Conservation (phyloP, 305 asterid genomes). For the Ilex paraguariensis region DNA sequence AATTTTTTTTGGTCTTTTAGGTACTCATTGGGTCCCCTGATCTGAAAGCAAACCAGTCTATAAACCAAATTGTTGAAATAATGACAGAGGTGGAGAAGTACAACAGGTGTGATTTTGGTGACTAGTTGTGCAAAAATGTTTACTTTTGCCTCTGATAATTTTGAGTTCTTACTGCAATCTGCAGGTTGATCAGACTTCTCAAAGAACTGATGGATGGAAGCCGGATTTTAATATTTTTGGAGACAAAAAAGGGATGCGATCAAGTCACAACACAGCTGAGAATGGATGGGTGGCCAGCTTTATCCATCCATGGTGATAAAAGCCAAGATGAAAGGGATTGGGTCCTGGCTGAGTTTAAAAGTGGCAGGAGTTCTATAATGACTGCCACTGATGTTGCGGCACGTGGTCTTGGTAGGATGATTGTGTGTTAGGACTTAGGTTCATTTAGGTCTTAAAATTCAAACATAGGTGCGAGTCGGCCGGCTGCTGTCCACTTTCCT, state of each 20-base stretch:
- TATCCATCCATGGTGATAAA: slow-evolving; percentile 93
- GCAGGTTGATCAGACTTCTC: slow-evolving; percentile 74
- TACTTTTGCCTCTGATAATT: not conserved
- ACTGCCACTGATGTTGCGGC: slow-evolving; percentile 99
- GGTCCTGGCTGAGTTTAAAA: slow-evolving; percentile 88
- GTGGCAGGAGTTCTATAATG: slow-evolving; percentile 88
- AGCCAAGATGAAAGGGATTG: slow-evolving; percentile 94
- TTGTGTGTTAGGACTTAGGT: slow-evolving; percentile 53
- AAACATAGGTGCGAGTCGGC: slow-evolving; percentile 41
- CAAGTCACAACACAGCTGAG: slow-evolving; percentile 82
- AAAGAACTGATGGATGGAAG: slow-evolving; percentile 85
- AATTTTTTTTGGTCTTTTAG: slow-evolving; percentile 23
- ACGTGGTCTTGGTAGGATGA: slow-evolving; percentile 95
- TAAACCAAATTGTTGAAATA: slow-evolving; percentile 73
- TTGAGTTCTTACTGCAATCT: slow-evolving; percentile 18
- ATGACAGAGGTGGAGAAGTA: slow-evolving; percentile 80
- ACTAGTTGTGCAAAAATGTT: not conserved
- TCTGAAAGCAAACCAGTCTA: slow-evolving; percentile 83
- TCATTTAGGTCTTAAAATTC: slow-evolving; percentile 31
- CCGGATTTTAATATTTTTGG: slow-evolving; percentile 77
- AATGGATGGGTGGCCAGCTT: slow-evolving; percentile 96
- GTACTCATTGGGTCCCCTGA: slow-evolving; percentile 75
- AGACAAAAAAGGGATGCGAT: slow-evolving; percentile 93
- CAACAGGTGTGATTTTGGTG: slow-evolving; percentile 48
- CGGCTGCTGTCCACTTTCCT: slow-evolving; percentile 89